These are phyloP conservation scores for Wickerhamomyces chaumierensis DNA, from an alignment of 805 yeast genomes.

Conservation along the genomic window DNA sequence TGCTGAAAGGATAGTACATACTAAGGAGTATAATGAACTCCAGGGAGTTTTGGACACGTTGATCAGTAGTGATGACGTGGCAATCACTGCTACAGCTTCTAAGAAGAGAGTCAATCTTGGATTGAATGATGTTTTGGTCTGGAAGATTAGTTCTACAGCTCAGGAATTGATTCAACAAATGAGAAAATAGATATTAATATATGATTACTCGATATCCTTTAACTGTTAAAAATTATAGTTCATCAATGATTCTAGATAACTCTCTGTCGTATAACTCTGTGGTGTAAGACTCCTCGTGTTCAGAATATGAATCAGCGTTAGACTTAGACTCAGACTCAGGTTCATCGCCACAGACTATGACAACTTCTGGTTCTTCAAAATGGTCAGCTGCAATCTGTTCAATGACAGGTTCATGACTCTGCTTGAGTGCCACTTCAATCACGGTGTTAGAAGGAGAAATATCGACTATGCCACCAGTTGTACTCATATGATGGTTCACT, in stretches of 20 bases:
- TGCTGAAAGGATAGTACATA: background rate
- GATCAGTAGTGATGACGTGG: background rate
- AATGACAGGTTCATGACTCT: background rate
- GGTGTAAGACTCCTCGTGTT: background rate
- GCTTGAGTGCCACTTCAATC: background rate
- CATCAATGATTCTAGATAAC: conserved; percentile 9
- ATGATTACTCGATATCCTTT: no score
- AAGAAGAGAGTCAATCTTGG: background rate
- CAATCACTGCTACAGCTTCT: background rate
- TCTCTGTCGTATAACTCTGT: conserved; percentile 3
- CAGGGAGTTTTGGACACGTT: background rate
- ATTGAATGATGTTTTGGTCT: background rate
- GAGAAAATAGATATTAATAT: background rate
- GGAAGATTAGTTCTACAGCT: background rate
- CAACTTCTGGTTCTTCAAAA: no score
- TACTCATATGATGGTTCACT: no score
- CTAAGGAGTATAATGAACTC: background rate
- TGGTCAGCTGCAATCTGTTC: background rate
- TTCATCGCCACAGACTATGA: no score
- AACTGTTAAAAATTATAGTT: conserved; percentile 3
- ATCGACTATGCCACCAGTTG: conserved; percentile 1
- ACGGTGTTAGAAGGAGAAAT: background rate
- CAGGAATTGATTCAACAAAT: background rate
- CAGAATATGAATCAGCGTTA: no score
- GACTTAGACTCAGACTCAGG: no score